phyloP scores from a whole-genome alignment of 2,329 filamentous ascomycete genomes.

The Ilyonectria destructans region DNA sequence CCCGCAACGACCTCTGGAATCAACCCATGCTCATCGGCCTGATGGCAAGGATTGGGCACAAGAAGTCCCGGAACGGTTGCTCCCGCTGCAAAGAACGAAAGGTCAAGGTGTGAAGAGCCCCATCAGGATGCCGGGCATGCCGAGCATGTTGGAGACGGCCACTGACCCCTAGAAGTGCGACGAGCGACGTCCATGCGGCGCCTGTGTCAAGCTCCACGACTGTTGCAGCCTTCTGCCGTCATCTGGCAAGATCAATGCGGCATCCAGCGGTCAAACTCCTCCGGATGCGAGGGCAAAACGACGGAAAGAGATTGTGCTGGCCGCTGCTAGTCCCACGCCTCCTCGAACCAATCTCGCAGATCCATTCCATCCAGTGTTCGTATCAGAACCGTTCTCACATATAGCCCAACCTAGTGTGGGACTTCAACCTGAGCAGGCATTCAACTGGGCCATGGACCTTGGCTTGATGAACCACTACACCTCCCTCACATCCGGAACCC shows the following conservation, averaged over 20 bases:
- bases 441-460: slow-evolving; percentile 17
- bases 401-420: background rate
- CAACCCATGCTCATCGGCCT: background rate
- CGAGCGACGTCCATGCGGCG: slow-evolving; percentile 24
- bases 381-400: background rate
- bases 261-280: background rate
- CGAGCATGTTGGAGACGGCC: background rate
- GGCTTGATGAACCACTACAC: slow-evolving; percentile 29
- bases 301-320: background rate
- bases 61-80: slow-evolving; percentile 27
- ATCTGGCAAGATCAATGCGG: background rate
- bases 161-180: slow-evolving; percentile 21
- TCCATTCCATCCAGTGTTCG: background rate
- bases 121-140: background rate
- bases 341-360: background rate
- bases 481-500: slow-evolving; percentile 12
- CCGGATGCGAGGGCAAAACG: background rate
- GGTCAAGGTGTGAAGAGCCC: slow-evolving; percentile 11
- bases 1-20: background rate
- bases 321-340: background rate
- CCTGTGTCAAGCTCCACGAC: slow-evolving; percentile 16
- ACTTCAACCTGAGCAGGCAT: background rate
- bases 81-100: slow-evolving; percentile 21
- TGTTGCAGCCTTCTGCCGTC: slow-evolving; percentile 6
- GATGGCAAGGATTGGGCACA: slow-evolving; percentile 24